A percentile compares a stretch with the other conserved stretches of the same genome.
phyloP scores from a whole-genome alignment of 805 yeast genomes.

The Scheffersomyces ergatensis region DNA sequence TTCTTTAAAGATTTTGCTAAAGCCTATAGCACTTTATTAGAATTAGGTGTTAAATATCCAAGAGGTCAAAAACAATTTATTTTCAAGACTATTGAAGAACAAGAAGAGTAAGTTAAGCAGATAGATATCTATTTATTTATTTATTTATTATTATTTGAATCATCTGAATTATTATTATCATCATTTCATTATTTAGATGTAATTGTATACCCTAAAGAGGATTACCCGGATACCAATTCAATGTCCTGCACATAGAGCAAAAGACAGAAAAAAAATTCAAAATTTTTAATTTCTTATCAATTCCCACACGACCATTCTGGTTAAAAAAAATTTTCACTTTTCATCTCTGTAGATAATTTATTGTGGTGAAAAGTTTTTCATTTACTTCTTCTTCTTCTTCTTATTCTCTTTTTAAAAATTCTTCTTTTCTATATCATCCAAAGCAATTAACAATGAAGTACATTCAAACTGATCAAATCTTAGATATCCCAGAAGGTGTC shows the following conservation, averaged over 20 bases:
- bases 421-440: slow-evolving; percentile 1
- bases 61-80: slow-evolving; percentile 39
- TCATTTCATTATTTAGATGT: not conserved
- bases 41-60: slow-evolving; percentile 49
- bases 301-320: not conserved
- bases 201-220: not conserved
- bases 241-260: too few species aligned
- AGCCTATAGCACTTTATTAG: slow-evolving; percentile 47
- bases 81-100: slow-evolving; percentile 72
- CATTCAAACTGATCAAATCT: slow-evolving; percentile 82
- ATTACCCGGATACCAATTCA: too few species aligned
- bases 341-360: too few species aligned
- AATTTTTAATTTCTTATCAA: too few species aligned
- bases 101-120: slow-evolving; percentile 34
- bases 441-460: slow-evolving; percentile 54
- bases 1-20: slow-evolving; percentile 49
- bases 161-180: not conserved
- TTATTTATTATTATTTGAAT: not conserved
- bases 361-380: too few species aligned
- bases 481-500: slow-evolving; percentile 90
- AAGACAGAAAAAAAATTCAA: too few species aligned
- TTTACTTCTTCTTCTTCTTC: not conserved
- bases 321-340: slow-evolving; percentile 1
- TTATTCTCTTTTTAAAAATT: not conserved
- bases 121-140: too few species aligned